These are phyloP conservation scores for Coemansia erecta DNA, from an alignment of 192 early-diverging fungal species.

Conservation along the genomic window DNA sequence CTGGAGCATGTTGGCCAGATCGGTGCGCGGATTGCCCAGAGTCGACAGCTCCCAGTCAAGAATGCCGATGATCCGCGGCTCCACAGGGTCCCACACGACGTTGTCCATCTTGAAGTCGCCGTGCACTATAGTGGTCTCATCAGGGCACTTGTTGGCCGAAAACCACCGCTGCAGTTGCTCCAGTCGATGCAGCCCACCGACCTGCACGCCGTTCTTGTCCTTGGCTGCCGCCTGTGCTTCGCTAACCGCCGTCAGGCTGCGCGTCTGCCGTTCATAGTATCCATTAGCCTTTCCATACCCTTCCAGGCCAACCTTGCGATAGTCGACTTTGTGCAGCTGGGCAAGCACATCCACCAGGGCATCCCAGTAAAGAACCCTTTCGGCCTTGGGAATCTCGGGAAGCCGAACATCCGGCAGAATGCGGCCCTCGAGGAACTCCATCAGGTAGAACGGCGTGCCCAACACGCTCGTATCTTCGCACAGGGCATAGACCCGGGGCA, in stretches of 20 bases:
- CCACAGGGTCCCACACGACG: constrained; percentile 74
- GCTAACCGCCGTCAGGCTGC: constrained; percentile 63
- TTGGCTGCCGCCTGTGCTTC: constrained; percentile 65
- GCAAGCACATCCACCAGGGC: constrained; percentile 77
- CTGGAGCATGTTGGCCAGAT: constrained; percentile 84
- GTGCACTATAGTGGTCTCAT: constrained; percentile 82
- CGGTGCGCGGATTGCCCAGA: constrained; percentile 86
- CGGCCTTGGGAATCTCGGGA: constrained; percentile 53
- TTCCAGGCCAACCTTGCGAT: constrained; percentile 62
- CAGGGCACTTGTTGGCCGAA: constrained; percentile 59
- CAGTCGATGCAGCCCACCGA: constrained; percentile 69
- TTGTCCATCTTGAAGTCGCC: constrained; percentile 91
- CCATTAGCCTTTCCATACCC: constrained; percentile 64
- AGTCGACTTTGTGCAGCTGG: constrained; percentile 74
- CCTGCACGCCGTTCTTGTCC: constrained; percentile 57
- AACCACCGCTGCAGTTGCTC: constrained; percentile 77
- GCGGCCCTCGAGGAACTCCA: constrained; percentile 92
- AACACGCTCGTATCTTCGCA: constrained; percentile 83
- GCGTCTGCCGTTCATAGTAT: constrained; percentile 87
- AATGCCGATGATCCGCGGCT: constrained; percentile 75
- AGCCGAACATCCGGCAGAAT: constrained; percentile 73
- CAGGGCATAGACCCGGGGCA: constrained; percentile 82
- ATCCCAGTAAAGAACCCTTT: constrained; percentile 62
- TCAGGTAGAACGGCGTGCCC: constrained; percentile 93
- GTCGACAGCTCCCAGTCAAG: constrained; percentile 94